phyloP scores from a whole-genome alignment of 139 green algal species.

The Gonium pectorale region DNA sequence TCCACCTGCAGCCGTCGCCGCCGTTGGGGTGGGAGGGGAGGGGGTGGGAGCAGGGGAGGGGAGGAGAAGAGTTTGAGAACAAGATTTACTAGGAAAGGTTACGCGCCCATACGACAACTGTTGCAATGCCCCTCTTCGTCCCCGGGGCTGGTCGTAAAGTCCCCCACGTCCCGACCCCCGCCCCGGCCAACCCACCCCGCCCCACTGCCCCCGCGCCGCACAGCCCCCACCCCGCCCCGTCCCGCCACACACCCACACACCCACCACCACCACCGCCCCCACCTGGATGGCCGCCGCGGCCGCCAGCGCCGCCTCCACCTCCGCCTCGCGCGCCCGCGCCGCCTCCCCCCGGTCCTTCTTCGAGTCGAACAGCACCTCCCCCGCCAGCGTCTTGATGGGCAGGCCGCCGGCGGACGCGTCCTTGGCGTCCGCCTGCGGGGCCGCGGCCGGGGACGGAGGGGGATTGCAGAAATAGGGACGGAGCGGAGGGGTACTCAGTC shows the following conservation, averaged over 20 bases:
- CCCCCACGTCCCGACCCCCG: no score
- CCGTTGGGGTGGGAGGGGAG: neutral
- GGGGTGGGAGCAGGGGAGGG: neutral
- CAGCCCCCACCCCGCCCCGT: no score
- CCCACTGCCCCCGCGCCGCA: no score
- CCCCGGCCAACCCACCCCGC: no score
- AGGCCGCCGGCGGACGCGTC: slow-evolving; percentile 43
- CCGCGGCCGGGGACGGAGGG: no score
- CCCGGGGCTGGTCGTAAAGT: no score
- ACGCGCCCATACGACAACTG: no score
- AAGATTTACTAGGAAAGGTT: neutral
- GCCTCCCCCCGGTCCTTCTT: neutral
- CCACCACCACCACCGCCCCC: no score
- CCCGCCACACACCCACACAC: neutral
- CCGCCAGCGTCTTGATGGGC: slow-evolving; percentile 69
- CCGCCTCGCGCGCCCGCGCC: neutral
- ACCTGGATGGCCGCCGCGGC: slow-evolving; percentile 26
- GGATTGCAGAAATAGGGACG: no score
- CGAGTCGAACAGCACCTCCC: slow-evolving; percentile 64
- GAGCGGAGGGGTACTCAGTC: no score
- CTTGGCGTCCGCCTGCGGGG: neutral
- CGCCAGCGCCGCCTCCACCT: slow-evolving; percentile 13
- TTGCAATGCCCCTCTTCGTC: no score
- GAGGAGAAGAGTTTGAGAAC: neutral
- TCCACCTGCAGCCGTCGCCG: slow-evolving; percentile 43